These are phyloP conservation scores for Nowakowskiella sp. DNA, from an alignment of 192 early-diverging fungal species.

Conservation along the genomic window DNA sequence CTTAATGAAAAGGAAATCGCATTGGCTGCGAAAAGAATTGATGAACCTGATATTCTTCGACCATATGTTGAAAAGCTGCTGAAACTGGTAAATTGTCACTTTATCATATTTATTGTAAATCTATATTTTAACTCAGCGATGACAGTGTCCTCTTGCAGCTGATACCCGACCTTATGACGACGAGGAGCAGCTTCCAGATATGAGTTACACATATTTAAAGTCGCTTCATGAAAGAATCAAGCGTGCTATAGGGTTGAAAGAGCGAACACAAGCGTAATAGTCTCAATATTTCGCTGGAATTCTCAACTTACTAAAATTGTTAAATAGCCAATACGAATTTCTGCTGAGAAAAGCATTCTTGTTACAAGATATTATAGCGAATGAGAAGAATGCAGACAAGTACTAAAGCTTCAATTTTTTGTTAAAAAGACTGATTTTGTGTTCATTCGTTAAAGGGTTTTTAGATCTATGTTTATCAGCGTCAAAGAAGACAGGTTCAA, in stretches of 20 bases:
- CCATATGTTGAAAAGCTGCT: conserved; percentile 57
- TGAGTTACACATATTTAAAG: conserved; percentile 60
- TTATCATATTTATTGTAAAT: background rate
- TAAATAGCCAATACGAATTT: conserved; percentile 60
- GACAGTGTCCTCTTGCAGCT: conserved; percentile 36
- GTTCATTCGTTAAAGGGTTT: conserved; percentile 16
- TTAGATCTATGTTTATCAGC: conserved; percentile 9
- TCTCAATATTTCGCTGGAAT: background rate
- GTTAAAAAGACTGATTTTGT: background rate
- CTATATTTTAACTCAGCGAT: no score
- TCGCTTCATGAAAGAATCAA: conserved; percentile 65
- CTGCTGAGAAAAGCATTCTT: conserved; percentile 70
- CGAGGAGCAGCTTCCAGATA: conserved; percentile 6
- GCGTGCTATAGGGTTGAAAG: conserved; percentile 55
- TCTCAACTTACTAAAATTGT: background rate
- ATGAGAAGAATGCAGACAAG: conserved; percentile 55
- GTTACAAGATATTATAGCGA: conserved; percentile 72
- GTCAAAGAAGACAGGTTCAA: conserved; percentile 13
- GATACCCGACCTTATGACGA: conserved; percentile 19
- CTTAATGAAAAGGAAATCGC: conserved; percentile 38
- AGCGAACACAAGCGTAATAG: conserved; percentile 68
- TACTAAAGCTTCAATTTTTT: conserved; percentile 19
- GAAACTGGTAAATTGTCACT: conserved; percentile 20
- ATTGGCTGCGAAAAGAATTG: conserved; percentile 25
- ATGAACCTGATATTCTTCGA: conserved; percentile 43